Evolutionary conservation across 768 basidiomycete genomes (phyloP), one percentile per base, ranked within the genome.

Genomic region (Coprinopsis cinerea): DNA sequence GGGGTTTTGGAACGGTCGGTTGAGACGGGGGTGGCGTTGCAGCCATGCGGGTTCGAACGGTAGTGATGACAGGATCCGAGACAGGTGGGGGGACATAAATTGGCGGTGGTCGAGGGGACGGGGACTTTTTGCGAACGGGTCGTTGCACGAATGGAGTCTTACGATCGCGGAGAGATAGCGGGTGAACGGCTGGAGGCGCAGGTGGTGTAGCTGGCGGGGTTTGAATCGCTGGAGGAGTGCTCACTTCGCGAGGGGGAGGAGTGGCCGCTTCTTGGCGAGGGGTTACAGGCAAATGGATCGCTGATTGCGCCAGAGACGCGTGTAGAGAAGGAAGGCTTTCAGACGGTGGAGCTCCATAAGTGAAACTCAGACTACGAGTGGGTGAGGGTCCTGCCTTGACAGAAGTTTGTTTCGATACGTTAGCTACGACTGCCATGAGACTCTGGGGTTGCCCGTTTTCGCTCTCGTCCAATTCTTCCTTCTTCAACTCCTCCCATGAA

Each of bases 401-500:
- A 1, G 54, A 54, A 15, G 41, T 47, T n/a, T 43, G 55, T 35
- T 54, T 55, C 22, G 53, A 46, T 9, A 56, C 53, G 2, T 59
- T 55, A 42, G 57, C 62, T 39, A 64, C 61, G 15, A 61, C 56
- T 26, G 63, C 58, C 57, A 64, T 59, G 18, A 63, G 54, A 46
- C 63, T 65, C 22, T 54, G 56, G 24, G 57, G 63, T 27, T 60
- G 58, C 45, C 48, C 50, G 18, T 58, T 52, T 4, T 56, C 32
- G 20, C 52, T 49, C 3, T 52, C 46, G 14, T 48, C 44, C 37
- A 53, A 54, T 6, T 48, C 49, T 6, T 63, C 57, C 22, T 56
- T 49, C 7, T 56, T 56, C 13, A 79, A 55, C n/a, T 76, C 62
- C 56, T 78, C 76, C 77, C 77, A 79, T 11, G 65, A 46, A 14